A percentile compares a stretch with the other conserved stretches of the same genome.
Conservation (phyloP, 2,329 filamentous ascomycete species). For the Fusarium multiceps region DNA sequence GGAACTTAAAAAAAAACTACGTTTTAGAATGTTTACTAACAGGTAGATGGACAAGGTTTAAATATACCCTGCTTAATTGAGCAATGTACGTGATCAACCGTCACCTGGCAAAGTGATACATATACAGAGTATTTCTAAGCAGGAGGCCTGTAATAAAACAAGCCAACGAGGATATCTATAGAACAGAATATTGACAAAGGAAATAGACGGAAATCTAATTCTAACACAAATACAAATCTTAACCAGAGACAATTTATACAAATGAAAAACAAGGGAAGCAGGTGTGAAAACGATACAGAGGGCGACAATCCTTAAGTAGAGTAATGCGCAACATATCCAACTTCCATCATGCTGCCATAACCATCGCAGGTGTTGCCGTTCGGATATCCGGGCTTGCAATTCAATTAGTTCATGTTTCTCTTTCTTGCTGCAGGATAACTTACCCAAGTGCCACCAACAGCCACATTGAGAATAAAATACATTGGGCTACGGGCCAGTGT, state of each 20-base stretch:
- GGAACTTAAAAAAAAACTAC: too few species aligned
- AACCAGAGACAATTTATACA: background rate
- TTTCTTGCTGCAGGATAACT: constrained; percentile 28
- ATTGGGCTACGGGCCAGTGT: constrained; percentile 60
- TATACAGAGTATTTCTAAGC: background rate
- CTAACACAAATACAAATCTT: fast-evolving
- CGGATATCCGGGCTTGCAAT: constrained; percentile 57
- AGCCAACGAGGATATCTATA: background rate
- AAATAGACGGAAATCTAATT: background rate
- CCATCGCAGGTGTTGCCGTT: constrained; percentile 56
- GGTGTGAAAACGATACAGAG: fast-evolving
- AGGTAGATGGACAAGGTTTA: fast-evolving
- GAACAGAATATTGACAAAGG: background rate
- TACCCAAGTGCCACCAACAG: constrained; percentile 63
- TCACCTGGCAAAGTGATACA: background rate
- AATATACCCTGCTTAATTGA: background rate
- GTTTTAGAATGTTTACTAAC: background rate
- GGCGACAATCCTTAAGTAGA: background rate
- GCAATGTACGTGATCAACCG: background rate
- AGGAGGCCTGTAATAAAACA: fast-evolving
- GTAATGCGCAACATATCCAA: constrained; percentile 59
- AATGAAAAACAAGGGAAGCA: background rate
- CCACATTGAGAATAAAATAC: constrained; percentile 64
- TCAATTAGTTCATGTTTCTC: background rate
- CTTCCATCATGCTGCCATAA: constrained; percentile 60